Percentiles rank a stretch among this genome's conserved stretches.
phyloP scores from a whole-genome alignment of 768 basidiomycete genomes.

The Podaxis sp. region DNA sequence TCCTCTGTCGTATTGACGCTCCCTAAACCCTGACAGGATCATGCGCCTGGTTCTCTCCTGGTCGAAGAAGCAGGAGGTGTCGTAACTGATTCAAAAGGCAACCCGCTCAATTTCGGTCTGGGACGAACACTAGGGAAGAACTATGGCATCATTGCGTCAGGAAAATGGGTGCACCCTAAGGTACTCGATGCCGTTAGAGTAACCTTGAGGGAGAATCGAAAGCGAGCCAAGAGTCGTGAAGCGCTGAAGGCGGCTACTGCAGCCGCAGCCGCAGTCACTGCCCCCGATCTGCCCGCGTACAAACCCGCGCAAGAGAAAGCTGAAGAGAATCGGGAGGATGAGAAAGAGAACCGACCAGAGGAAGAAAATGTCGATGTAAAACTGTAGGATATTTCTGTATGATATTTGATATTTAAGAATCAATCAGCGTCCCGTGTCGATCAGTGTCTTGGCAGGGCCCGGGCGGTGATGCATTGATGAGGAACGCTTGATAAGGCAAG shows the following conservation, averaged over 20 bases:
- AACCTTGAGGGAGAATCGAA: constrained; percentile 36
- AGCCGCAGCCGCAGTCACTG: not conserved
- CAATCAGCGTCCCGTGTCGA: not conserved
- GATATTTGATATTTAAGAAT: not conserved
- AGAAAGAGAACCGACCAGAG: not conserved
- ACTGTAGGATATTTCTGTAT: constrained; percentile 1
- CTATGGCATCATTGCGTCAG: constrained; percentile 83
- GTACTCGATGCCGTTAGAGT: constrained; percentile 75
- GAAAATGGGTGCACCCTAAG: constrained; percentile 62
- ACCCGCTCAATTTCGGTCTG: constrained; percentile 78
- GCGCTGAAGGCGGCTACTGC: not conserved
- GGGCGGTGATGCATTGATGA: constrained; percentile 4
- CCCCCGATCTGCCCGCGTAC: not conserved
- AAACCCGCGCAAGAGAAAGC: not conserved
- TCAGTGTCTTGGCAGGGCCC: not conserved
- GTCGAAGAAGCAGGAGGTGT: constrained; percentile 88
- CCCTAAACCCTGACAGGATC: constrained; percentile 55
- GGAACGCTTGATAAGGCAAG: not conserved
- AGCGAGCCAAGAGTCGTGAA: constrained; percentile 7
- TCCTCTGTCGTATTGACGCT: not conserved
- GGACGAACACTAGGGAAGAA: constrained; percentile 87
- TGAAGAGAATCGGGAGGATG: not conserved
- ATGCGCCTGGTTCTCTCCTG: constrained; percentile 82
- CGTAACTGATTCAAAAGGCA: constrained; percentile 82
- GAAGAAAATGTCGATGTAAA: not conserved